Percentiles rank a stretch among this genome's conserved stretches.
phyloP scores from a whole-genome alignment of 1,284 basidiomycete genomes.

The Fomitopsis betulina region DNA sequence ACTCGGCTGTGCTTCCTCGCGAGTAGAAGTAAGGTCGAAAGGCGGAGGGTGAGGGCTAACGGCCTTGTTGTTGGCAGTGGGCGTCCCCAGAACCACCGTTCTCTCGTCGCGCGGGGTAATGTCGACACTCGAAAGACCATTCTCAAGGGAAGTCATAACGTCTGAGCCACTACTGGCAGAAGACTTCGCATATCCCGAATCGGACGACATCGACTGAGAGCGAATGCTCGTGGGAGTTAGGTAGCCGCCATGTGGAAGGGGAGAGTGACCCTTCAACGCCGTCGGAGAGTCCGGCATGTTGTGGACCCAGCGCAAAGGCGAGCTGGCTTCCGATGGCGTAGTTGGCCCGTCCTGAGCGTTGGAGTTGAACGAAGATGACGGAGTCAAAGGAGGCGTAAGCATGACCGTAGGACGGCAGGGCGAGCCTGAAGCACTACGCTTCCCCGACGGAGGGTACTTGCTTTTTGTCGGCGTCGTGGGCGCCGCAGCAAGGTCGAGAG shows the following conservation, averaged over 20 bases:
- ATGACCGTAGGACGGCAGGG: slow-evolving; percentile 13
- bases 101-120: slow-evolving; percentile 20
- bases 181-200: slow-evolving; percentile 5
- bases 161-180: background rate
- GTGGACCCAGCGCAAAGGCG: slow-evolving; percentile 17
- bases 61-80: background rate
- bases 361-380: slow-evolving; percentile 25
- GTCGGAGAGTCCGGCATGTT: slow-evolving; percentile 9
- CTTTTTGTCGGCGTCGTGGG: slow-evolving; percentile 15
- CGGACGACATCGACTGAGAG: slow-evolving; percentile 18
- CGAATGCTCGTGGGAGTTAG: slow-evolving; percentile 20
- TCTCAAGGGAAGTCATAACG: slow-evolving; percentile 7
- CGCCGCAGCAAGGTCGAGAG: slow-evolving; percentile 25
- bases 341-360: slow-evolving; percentile 19
- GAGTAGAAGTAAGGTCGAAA: slow-evolving; percentile 4
- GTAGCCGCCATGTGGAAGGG: slow-evolving; percentile 14
- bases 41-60: background rate
- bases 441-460: slow-evolving; percentile 1
- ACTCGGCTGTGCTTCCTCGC: slow-evolving; percentile 11
- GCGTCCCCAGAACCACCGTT: slow-evolving; percentile 1
- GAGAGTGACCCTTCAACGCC: slow-evolving; percentile 1
- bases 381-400: slow-evolving; percentile 28
- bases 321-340: slow-evolving; percentile 19
- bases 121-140: slow-evolving; percentile 14
- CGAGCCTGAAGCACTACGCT: slow-evolving; percentile 8